Evolutionary conservation across 164 flowering plant genomes (phyloP), one percentile per base, ranked within the genome.

Genomic region (Magnolia changhungtana): DNA sequence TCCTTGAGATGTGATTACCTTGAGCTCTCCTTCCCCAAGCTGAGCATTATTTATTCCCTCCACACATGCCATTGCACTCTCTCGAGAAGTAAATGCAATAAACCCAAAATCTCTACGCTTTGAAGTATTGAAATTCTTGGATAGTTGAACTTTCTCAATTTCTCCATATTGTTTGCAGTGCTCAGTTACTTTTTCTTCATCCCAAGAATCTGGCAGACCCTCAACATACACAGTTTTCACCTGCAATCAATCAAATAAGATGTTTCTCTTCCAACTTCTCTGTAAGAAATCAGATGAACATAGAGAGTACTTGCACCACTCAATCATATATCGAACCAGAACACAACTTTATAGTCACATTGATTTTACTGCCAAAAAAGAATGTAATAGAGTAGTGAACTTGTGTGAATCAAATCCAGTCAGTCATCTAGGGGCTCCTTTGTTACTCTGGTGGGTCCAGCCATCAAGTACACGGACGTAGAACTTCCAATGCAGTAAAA

Each of bases 41-140:
- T 78, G 75, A 50, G 82, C 72, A 76, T 27, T 80, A 27, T 84
- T 83, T 50, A 86, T 81, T 50, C 84, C 86, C 59, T 80, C 85
- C 63, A 84, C 75, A 67, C 88, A 86, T 72, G 86, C 84, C 65
- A 81, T n/a, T 10, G 88, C 86, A 76, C 81, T 84, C 79, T 86
- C 88, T 63, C 82, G 84, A 72, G 86, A 79, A 23, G 71, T 50
- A 61, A 84, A 86, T 8, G 82, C 73, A 69, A 86, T 58, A 73
- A 84, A 86, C 49, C 86, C 86, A 84, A 84, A 84, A 72, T 86
- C 83, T 78, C 80, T 82, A 67, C 86, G 59, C 75, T 77, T 84
- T 6, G 73, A 29, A 20, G 61, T 74, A 50, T 63, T 77, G 45
- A 82, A 77, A 52, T 80, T 72, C 76, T 81, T 76, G 51, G 81